Evolutionary conservation across 116 monocot species (phyloP).

Genomic region (Trichopus zeylanicus): DNA sequence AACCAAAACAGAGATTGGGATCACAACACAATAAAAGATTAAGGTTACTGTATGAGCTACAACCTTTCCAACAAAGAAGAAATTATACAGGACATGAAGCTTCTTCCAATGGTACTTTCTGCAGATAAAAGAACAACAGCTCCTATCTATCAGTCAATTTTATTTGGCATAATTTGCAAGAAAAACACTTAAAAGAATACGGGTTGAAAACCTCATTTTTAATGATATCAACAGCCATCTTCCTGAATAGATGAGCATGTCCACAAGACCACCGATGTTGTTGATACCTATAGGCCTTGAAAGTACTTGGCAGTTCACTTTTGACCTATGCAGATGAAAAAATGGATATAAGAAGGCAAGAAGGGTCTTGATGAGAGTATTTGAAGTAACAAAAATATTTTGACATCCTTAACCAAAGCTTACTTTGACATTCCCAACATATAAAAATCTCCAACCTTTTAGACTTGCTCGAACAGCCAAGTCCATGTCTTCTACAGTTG

Average conservation of each 20-base stretch:
- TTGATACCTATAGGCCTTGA: constrained; percentile 58
- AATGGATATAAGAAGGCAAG: too few relatives aligned
- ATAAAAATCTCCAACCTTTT: too few relatives aligned
- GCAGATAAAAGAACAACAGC: constrained; percentile 6
- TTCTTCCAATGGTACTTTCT: constrained; percentile 54
- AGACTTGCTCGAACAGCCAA: too few relatives aligned
- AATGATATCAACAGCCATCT: constrained; percentile 44
- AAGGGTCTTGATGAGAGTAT: too few relatives aligned
- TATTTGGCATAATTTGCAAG: too few relatives aligned
- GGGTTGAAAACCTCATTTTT: constrained; percentile 20
- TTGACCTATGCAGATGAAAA: constrained; percentile 25
- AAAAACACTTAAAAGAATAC: too few relatives aligned
- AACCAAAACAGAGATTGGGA: constrained; percentile 44
- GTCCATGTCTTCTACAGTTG: too few relatives aligned
- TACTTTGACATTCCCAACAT: too few relatives aligned
- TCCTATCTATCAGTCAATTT: too few relatives aligned
- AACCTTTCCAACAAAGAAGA: constrained; percentile 62
- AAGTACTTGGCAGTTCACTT: constrained; percentile 68
- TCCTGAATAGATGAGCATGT: constrained; percentile 53
- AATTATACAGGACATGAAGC: constrained; percentile 53
- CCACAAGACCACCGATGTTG: constrained; percentile 75
- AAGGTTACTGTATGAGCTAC: constrained; percentile 47
- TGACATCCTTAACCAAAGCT: too few relatives aligned
- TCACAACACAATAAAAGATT: constrained; percentile 45
- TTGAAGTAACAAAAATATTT: too few relatives aligned